Percentiles rank a stretch among this genome's conserved stretches.
These are phyloP conservation scores for Sabuloglossum arenarium DNA, from an alignment of 495 filamentous ascomycete species.

Conservation along the genomic window DNA sequence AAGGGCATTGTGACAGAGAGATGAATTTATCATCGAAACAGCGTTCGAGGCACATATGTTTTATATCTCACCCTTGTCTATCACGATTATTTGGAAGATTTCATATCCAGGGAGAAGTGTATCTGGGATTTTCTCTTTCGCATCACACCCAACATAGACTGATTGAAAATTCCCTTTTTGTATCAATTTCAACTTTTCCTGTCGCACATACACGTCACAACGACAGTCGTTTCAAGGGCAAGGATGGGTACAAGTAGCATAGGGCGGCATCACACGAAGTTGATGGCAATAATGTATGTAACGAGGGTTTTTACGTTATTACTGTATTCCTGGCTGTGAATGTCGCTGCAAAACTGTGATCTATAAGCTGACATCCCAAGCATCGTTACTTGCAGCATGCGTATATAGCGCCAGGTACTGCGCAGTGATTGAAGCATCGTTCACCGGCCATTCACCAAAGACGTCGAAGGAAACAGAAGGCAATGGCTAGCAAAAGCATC, in stretches of 20 bases:
- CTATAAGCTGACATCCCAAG: neutral
- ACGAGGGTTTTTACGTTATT: neutral
- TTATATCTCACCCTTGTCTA: neutral
- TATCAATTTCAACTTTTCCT: neutral
- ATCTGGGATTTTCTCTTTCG: neutral
- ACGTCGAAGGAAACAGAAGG: too few relatives aligned
- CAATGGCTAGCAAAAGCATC: neutral
- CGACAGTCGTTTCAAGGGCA: neutral
- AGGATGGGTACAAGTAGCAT: neutral
- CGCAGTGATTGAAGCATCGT: too few relatives aligned
- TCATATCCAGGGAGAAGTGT: neutral
- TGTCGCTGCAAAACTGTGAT: neutral
- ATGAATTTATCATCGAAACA: neutral
- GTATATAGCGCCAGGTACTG: too few relatives aligned
- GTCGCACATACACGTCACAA: neutral
- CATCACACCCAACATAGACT: neutral
- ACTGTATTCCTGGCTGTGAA: neutral
- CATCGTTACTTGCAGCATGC: neutral
- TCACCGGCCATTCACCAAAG: too few relatives aligned
- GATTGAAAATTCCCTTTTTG: neutral
- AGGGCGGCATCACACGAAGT: too few relatives aligned
- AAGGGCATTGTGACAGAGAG: neutral
- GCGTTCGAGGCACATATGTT: neutral
- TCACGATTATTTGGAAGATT: too few relatives aligned
- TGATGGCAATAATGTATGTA: neutral